These are phyloP conservation scores for Cutaneotrichosporon dermatis DNA, from an alignment of 1,284 basidiomycete species.

Conservation along the genomic window DNA sequence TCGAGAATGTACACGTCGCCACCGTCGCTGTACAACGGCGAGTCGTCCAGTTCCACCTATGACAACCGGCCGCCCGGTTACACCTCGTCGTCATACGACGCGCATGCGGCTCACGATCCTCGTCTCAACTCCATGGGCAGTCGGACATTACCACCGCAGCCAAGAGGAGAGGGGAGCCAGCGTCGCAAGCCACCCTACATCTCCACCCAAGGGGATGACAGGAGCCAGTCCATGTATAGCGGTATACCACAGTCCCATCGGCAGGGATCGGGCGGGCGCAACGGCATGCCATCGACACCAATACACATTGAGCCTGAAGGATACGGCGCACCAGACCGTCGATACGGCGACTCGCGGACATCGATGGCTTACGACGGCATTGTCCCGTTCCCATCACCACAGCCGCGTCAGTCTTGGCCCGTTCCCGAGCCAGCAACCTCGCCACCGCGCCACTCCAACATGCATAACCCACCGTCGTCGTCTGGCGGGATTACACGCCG, in stretches of 20 bases:
- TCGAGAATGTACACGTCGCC: neutral
- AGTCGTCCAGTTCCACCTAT: neutral
- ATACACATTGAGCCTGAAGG: neutral
- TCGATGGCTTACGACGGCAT: conserved; percentile 13
- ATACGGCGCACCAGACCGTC: neutral
- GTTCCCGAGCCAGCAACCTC: neutral
- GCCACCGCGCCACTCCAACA: neutral
- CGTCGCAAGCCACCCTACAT: too few species aligned
- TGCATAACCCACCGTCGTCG: neutral
- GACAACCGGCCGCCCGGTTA: too few species aligned
- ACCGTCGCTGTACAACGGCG: neutral
- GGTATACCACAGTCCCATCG: neutral
- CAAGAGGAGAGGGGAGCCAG: too few species aligned
- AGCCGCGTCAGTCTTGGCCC: conserved; percentile 11
- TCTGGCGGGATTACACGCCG: too few species aligned
- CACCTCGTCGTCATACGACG: too few species aligned
- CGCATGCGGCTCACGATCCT: too few species aligned
- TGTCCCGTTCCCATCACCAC: conserved; percentile 30
- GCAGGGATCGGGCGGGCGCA: neutral
- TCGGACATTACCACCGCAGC: too few species aligned
- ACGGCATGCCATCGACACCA: neutral
- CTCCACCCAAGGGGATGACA: too few species aligned
- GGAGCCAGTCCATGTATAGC: neutral
- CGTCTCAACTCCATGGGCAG: too few species aligned
- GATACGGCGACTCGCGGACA: conserved; percentile 28